Percentiles rank a stretch among this genome's conserved stretches.
Evolutionary conservation across 108 stramenopile species (phyloP).

Genomic region (Skeletonema potamos): DNA sequence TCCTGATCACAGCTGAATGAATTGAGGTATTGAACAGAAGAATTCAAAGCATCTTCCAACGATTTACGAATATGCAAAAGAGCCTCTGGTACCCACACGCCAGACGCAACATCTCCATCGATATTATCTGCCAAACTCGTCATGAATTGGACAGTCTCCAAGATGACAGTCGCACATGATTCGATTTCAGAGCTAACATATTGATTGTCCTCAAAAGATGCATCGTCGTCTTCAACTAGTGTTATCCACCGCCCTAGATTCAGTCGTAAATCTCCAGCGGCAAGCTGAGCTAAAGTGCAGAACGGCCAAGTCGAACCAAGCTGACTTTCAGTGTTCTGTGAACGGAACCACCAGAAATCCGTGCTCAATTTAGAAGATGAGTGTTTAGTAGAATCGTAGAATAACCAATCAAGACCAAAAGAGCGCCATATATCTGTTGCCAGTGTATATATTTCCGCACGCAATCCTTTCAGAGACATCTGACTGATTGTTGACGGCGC

Average conservation of each 20-base stretch:
- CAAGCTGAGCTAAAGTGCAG: conserved; percentile 34
- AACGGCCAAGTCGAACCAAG: conserved; percentile 37
- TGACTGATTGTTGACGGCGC: background rate
- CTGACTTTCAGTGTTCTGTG: background rate
- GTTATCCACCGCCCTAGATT: conserved; percentile 32
- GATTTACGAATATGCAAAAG: conserved; percentile 40
- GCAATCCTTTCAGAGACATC: background rate
- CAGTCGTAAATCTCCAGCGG: conserved; percentile 41
- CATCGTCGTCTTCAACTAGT: background rate
- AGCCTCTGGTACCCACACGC: conserved; percentile 24
- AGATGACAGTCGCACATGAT: conserved; percentile 17
- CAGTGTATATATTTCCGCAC: conserved; percentile 24
- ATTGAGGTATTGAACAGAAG: conserved; percentile 36
- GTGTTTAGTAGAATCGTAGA: background rate
- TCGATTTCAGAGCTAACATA: conserved; percentile 12
- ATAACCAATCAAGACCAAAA: conserved; percentile 39
- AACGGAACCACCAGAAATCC: background rate
- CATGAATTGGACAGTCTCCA: conserved; percentile 38
- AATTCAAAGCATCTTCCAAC: conserved; percentile 42
- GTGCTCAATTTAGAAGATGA: background rate
- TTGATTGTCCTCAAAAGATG: background rate
- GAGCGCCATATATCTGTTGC: conserved; percentile 28
- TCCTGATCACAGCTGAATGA: background rate
- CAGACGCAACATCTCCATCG: background rate
- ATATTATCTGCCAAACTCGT: conserved; percentile 24